Evolutionary conservation across 768 basidiomycete genomes (phyloP), one percentile per base, ranked within the genome.

Genomic region (Rossbeevera mucosa): DNA sequence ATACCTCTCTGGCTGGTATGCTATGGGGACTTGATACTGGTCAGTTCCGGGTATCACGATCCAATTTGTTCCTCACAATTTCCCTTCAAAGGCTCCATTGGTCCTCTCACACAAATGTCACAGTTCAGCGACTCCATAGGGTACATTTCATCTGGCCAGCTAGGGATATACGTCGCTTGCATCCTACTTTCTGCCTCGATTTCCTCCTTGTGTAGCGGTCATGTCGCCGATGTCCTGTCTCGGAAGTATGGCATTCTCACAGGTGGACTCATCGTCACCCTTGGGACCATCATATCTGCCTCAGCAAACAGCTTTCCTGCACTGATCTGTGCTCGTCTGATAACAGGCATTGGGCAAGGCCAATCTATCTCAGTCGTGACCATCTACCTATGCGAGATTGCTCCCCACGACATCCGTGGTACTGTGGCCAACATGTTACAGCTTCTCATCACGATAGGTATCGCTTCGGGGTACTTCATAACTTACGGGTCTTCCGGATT

Each of bases 261-360:
- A 9, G 77, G 79, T 9, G 71, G 68, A 2, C 51, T 73, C 22
- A 64, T 78, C 18, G 76, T 73, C 52, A 66, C 73, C n/a, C 30
- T 70, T 14, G 78, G 79, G 1, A 70, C 70, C 31, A 70, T 65
- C 24, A 60, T 80, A 13, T 73, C 70, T 3, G 67, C 74, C 50
- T 65, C 69, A 24, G 64, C 74, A 4, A 58, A 56, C n/a, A 55
- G 53, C 5, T 65, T 79, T 7, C 56, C 66, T 12, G 60, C 72
- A 51, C 63, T 81, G 25, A 68, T 79, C 25, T 62, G 74, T 22
- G 79, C 74, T 1, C 66, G 79, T 11, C 71, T 75, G 18, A 61
- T 80, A 43, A 72, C 76, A 2, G 79, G 78, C 0, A 54, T 73
- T 1, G 76, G 74, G n/a, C 72, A 78, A 56, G 77, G 77, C 13